Conservation (phyloP, 2,329 filamentous ascomycete genomes). For the Chrysosporium keratinophilum region DNA sequence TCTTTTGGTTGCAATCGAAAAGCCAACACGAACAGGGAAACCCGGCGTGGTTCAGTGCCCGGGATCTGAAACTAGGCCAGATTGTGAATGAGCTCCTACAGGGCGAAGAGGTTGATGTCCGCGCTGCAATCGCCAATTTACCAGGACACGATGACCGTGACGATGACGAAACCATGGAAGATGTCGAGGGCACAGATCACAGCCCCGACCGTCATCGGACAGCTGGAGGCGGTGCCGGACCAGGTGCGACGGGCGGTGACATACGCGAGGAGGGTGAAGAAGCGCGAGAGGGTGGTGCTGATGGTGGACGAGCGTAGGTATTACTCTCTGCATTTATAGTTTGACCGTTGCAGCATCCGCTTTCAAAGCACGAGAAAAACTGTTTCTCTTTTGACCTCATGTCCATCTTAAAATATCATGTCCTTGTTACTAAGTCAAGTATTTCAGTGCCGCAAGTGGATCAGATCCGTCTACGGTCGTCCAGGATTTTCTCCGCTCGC, state of each 20-base stretch:
- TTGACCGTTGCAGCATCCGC: background rate
- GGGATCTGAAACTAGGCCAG: conserved; percentile 77
- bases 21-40: conserved; percentile 62
- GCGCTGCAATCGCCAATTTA: conserved; percentile 58
- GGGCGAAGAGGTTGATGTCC: conserved; percentile 77
- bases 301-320: conserved; percentile 99
- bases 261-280: conserved; percentile 80
- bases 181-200: conserved; percentile 55
- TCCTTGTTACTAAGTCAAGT: conserved; percentile 12
- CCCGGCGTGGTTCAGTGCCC: conserved; percentile 67
- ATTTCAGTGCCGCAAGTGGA: conserved; percentile 48
- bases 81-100: conserved; percentile 77
- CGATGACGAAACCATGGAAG: conserved; percentile 68
- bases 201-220: conserved; percentile 45
- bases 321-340: conserved; percentile 29
- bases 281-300: conserved; percentile 83
- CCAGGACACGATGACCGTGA: conserved; percentile 47
- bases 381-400: conserved; percentile 12
- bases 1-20: conserved; percentile 96
- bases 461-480: conserved; percentile 68
- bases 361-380: background rate
- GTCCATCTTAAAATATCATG: background rate
- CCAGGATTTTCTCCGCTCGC: conserved; percentile 76
- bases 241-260: conserved; percentile 82
- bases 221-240: conserved; percentile 66